Evolutionary conservation across 1,284 basidiomycete species (phyloP), one percentile per base, ranked within the genome.

Genomic region (Schizophyllum amplum): DNA sequence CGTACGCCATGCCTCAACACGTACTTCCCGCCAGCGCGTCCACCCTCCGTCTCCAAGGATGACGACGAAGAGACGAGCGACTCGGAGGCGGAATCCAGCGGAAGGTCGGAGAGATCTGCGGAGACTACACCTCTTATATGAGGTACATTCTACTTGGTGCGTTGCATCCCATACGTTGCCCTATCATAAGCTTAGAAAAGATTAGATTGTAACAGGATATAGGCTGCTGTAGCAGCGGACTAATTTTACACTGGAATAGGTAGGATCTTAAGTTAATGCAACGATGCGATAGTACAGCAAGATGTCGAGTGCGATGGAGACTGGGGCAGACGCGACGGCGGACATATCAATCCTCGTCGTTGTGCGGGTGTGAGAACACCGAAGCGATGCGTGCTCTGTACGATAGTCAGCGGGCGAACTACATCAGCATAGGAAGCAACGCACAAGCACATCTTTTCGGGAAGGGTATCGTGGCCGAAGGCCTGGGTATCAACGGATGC

Each of bases 1-100:
- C 22, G 57, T 4, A 51, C 61, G 52, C 61, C 61, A 23, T 62
- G 61, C 51, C 59, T 62, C 54, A 62, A 62, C 56, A 59, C 61
- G 26, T 62, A 57, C 51, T 54, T 60, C 5, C 33, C 33, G 33
- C 33, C 33, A 2, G 11, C 33, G 33, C 33, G 17, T 42, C 33
- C 33, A 9, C 33, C 33, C 7, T 42, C 33, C 2, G 11, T 42
- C 2, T 42, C 33, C 33, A 17, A 42, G 33, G 17, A 9, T 17
- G 33, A 42, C 33, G 33, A 42, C 13, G 33, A 42, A 42, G 33
- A 42, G 33, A 42, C 33, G 33, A 17, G 17, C 33, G 33, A 42
- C 11, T 42, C 33, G 33, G 33, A 42, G 13, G 17, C 33, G 33
- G 33, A 42, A 17, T 9, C 11, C 11, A 42, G 33, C 33, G 33